Base-by-base conservation (phyloP, 768 basidiomycete species). In the Galerina marginata region DNA sequence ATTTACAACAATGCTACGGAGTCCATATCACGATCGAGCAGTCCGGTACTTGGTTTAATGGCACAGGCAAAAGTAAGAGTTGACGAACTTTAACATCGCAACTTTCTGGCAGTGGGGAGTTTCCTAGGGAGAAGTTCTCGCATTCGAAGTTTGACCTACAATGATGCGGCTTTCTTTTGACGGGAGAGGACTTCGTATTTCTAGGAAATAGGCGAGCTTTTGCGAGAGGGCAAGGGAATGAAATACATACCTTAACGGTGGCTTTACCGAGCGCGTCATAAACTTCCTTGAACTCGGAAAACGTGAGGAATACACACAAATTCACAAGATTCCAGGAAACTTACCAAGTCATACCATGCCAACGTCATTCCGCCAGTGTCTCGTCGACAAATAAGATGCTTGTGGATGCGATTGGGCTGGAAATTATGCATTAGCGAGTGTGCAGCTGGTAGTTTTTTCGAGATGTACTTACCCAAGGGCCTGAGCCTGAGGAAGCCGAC, bases 181-280 rank as follows among this genome's bases (percentile, higher is more conserved):
- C 20, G 50, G 9, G n/a, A 52, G 15, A 52, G n/a, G 23, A 36
- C 50, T 38, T 52, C 50, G 36, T 1, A 38, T 52, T 52, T 52
- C 50, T 52, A 16, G 6, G 16, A 3, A 52, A 52, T 6, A 38
- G 39, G 6, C 3, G 33, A 3, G n/a, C 16, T 10, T 38, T 16
- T 10, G n/a, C 6, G 10, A 15, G 37, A 15, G 15, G 12, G 36
- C 2, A 11, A 16, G 15, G 16, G 37, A 39, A 58, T 9, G 9
- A 20, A 37, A 36, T 3, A 44, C 49, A 6, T 53, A 59, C 58
- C 48, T 59, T 59, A 16, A 59, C 4, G 12, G 51, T 59, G 4
- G 15, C 49, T 42, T 45, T 44, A 37, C 52, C 58, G 37, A 52
- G 58, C 42, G 39, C 29, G 10, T 59, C 58, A 36, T 59, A 59